Percentiles rank a stretch among this genome's conserved stretches.
Conservation (phyloP, 345 rosid genomes). For the Hibiscus tridactylites region DNA sequence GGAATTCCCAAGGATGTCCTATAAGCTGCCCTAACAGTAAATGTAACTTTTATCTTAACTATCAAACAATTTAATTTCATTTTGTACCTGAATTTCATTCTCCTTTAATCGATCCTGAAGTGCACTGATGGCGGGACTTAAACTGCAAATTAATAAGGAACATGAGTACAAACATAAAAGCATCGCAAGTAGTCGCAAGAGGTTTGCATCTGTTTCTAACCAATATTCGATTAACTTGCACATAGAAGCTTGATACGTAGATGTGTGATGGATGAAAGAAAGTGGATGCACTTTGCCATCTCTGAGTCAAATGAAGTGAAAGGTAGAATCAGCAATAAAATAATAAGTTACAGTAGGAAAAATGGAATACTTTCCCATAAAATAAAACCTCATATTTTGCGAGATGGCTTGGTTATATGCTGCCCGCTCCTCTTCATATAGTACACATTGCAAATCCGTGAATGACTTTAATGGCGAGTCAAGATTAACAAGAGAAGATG, state of each 20-base stretch:
- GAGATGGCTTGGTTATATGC: slow-evolving; percentile 74
- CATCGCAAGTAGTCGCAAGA: slow-evolving; percentile 3
- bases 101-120: slow-evolving; percentile 84
- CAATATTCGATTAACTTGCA: slow-evolving; percentile 96
- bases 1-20: background rate
- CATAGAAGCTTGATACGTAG: slow-evolving; percentile 92
- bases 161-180: slow-evolving; percentile 9
- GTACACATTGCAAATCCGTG: slow-evolving; percentile 75
- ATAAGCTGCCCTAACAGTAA: background rate
- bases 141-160: slow-evolving; percentile 35
- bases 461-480: slow-evolving; percentile 73
- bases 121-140: slow-evolving; percentile 82
- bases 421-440: slow-evolving; percentile 76
- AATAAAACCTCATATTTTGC: slow-evolving; percentile 60
- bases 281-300: slow-evolving; percentile 85
- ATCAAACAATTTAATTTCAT: background rate
- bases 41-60: background rate
- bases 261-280: slow-evolving; percentile 80
- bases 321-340: slow-evolving; percentile 8
- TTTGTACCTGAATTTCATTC: slow-evolving; percentile 75
- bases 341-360: slow-evolving; percentile 1
- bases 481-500: slow-evolving; percentile 60
- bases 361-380: background rate
- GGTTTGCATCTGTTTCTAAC: slow-evolving; percentile 33
- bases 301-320: slow-evolving; percentile 30